Evolutionary conservation across 2,329 filamentous ascomycete species (phyloP).

Genomic region (Ophiostoma quercus): DNA sequence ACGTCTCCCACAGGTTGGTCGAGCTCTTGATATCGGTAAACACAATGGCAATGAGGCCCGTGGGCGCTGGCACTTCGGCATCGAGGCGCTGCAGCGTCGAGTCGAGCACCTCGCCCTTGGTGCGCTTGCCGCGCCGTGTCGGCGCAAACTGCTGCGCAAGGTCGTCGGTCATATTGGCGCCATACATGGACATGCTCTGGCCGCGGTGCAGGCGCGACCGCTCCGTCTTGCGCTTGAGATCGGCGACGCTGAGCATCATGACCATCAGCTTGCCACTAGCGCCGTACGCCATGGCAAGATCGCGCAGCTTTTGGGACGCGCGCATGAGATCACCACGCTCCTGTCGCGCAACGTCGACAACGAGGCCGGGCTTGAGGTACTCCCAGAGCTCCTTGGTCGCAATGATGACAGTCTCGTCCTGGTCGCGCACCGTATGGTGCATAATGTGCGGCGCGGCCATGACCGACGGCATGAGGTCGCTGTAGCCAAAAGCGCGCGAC

Average conservation of each 20-base stretch:
- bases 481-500: slow-evolving; percentile 91
- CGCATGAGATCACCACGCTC: slow-evolving; percentile 90
- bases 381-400: slow-evolving; percentile 95
- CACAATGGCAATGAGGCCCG: slow-evolving; percentile 84
- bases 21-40: slow-evolving; percentile 99
- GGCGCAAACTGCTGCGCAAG: slow-evolving; percentile 52
- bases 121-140: slow-evolving; percentile 59
- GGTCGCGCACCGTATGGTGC: slow-evolving; percentile 72
- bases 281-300: slow-evolving; percentile 92
- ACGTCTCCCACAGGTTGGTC: slow-evolving; percentile 91
- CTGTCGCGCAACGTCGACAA: slow-evolving; percentile 83
- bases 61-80: slow-evolving; percentile 84
- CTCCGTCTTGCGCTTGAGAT: slow-evolving; percentile 77
- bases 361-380: slow-evolving; percentile 80
- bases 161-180: slow-evolving; percentile 67
- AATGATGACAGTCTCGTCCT: slow-evolving; percentile 88
- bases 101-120: slow-evolving; percentile 65
- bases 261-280: slow-evolving; percentile 96
- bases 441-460: slow-evolving; percentile 83
- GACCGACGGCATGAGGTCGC: slow-evolving; percentile 84
- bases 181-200: slow-evolving; percentile 79
- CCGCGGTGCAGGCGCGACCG: slow-evolving; percentile 67
- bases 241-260: slow-evolving; percentile 92
- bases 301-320: slow-evolving; percentile 87
- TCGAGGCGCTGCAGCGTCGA: slow-evolving; percentile 82